Evolutionary conservation across 768 basidiomycete genomes (phyloP).

Genomic region (Cystobasidium ongulense): DNA sequence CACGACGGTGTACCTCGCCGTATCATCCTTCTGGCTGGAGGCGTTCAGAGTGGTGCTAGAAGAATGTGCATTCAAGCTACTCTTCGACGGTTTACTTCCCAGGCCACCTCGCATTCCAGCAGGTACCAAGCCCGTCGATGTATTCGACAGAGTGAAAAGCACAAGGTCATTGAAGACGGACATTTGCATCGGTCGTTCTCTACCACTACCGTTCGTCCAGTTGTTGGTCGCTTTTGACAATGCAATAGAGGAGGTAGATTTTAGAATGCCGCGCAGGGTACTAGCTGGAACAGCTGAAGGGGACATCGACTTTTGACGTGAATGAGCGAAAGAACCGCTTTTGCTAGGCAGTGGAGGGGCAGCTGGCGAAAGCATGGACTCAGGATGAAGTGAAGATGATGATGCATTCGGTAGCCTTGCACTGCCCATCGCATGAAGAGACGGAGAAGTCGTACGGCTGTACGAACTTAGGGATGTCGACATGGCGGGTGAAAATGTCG

Average conservation of each 20-base stretch:
- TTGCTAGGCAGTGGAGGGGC: too few relatives aligned
- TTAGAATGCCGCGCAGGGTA: too few relatives aligned
- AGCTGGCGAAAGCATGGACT: too few relatives aligned
- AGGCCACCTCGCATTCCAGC: conserved; percentile 24
- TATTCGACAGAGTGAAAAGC: conserved; percentile 52
- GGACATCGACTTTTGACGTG: too few relatives aligned
- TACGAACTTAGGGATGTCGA: conserved; percentile 27
- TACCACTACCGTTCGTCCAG: neutral
- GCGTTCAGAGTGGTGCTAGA: neutral
- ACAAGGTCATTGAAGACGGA: conserved; percentile 65
- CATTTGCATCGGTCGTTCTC: conserved; percentile 43
- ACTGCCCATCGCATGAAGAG: neutral
- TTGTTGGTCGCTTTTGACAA: too few relatives aligned
- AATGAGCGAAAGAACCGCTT: too few relatives aligned
- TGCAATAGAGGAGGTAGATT: too few relatives aligned
- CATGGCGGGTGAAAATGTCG: neutral
- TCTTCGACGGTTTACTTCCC: neutral
- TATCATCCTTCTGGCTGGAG: neutral
- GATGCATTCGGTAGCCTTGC: too few relatives aligned
- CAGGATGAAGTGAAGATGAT: too few relatives aligned
- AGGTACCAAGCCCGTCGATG: too few relatives aligned
- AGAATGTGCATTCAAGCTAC: neutral
- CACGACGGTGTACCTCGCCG: conserved; percentile 49
- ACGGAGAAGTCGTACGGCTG: neutral
- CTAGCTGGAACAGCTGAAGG: too few relatives aligned